Evolutionary conservation across 1,284 basidiomycete species (phyloP).

Genomic region (Leccinum solheimii): DNA sequence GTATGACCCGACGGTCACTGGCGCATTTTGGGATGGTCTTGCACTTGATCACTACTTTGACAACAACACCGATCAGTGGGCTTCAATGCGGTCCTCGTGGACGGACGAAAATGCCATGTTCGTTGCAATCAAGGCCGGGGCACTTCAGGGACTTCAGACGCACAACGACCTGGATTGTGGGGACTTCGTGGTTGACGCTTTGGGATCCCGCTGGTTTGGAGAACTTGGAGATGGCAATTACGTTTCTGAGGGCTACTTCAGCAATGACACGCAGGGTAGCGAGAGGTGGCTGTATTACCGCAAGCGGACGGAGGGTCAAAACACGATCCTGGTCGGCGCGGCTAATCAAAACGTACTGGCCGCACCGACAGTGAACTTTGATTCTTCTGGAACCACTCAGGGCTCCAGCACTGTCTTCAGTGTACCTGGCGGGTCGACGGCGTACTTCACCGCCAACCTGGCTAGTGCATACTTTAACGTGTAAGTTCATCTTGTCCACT

Average conservation of each 20-base stretch:
- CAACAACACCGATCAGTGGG: constrained; percentile 77
- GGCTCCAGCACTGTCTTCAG: constrained; percentile 74
- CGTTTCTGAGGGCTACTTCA: constrained; percentile 70
- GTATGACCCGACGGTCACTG: constrained; percentile 83
- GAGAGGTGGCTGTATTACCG: constrained; percentile 91
- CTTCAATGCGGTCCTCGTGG: constrained; percentile 90
- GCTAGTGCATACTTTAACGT: constrained; percentile 76
- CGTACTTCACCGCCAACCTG: constrained; percentile 83
- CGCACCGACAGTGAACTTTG: constrained; percentile 59
- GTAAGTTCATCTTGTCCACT: constrained; percentile 46
- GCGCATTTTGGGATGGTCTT: constrained; percentile 90
- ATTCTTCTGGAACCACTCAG: constrained; percentile 67
- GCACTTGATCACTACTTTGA: constrained; percentile 84
- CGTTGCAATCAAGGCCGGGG: constrained; percentile 88
- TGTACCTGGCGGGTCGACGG: constrained; percentile 70
- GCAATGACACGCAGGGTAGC: constrained; percentile 63
- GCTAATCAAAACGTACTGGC: constrained; percentile 82
- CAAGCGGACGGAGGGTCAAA: constrained; percentile 96
- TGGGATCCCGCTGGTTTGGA: constrained; percentile 94
- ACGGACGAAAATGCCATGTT: constrained; percentile 83
- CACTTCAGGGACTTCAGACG: constrained; percentile 78
- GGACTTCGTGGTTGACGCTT: constrained; percentile 93
- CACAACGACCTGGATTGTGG: constrained; percentile 94
- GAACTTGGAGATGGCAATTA: constrained; percentile 93
- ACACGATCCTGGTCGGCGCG: constrained; percentile 81